These are phyloP conservation scores for Teratosphaeria zuluensis DNA, from an alignment of 2,329 filamentous ascomycete genomes.

Conservation along the genomic window DNA sequence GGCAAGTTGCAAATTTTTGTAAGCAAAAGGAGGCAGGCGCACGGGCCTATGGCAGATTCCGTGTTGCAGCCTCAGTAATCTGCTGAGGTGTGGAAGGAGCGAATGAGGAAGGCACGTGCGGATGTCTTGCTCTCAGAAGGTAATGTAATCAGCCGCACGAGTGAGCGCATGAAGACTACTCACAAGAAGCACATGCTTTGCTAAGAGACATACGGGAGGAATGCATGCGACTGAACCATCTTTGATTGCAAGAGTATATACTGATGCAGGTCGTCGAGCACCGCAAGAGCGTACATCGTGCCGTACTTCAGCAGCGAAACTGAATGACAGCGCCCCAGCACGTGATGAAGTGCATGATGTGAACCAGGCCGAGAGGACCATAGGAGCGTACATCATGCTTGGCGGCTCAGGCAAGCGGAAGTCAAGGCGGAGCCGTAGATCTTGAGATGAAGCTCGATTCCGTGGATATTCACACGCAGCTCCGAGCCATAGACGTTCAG, in stretches of 20 bases:
- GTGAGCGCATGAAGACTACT: not conserved
- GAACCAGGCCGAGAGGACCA: not conserved
- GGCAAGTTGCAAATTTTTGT: not conserved
- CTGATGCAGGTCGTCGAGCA: too few relatives aligned
- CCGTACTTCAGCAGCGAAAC: too few relatives aligned
- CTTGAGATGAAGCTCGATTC: not conserved
- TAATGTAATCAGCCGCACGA: too few relatives aligned
- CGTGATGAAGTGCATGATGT: not conserved
- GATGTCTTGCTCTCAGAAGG: not conserved
- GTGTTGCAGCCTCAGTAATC: not conserved
- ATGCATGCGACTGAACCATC: too few relatives aligned
- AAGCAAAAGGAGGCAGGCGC: not conserved
- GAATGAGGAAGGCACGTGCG: not conserved
- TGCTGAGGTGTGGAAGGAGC: not conserved
- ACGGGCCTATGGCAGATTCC: not conserved
- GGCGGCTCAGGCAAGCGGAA: too few relatives aligned
- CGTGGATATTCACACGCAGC: not conserved
- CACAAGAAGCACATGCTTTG: not conserved
- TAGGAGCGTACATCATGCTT: not conserved
- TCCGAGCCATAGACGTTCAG: too few relatives aligned
- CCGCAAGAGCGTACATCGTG: too few relatives aligned
- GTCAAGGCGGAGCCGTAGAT: too few relatives aligned
- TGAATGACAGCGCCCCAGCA: too few relatives aligned
- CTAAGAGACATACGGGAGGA: too few relatives aligned
- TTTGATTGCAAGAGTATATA: too few relatives aligned